Percentiles rank a stretch among this genome's conserved stretches.
Evolutionary conservation across 768 basidiomycete species (phyloP).

Genomic region (Lactarius evosmus): DNA sequence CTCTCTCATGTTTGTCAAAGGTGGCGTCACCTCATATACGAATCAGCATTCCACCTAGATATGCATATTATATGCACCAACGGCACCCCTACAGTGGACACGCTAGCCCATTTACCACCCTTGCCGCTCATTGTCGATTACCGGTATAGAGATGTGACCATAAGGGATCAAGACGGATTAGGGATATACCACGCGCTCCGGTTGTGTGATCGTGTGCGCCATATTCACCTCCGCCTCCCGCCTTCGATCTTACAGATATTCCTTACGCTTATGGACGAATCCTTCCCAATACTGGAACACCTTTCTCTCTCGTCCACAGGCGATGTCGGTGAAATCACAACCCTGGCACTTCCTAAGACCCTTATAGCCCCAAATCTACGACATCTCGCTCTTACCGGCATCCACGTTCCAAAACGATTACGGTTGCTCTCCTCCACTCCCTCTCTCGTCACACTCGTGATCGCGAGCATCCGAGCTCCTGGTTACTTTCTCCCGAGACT

Average conservation of each 20-base stretch:
- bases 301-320: background rate
- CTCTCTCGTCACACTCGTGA: background rate
- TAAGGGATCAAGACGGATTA: background rate
- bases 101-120: background rate
- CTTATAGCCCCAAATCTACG: background rate
- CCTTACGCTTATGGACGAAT: background rate
- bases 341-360: background rate
- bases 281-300: background rate
- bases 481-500: background rate
- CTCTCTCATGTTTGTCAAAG: background rate
- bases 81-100: background rate
- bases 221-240: background rate
- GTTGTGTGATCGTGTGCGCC: background rate
- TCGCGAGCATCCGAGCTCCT: background rate
- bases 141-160: too few species aligned
- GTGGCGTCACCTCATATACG: background rate
- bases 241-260: background rate
- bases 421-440: background rate
- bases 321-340: background rate
- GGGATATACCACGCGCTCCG: background rate
- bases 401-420: background rate
- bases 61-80: background rate
- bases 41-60: background rate
- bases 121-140: background rate
- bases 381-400: background rate